Evolutionary conservation across 208 protist species (phyloP), one percentile per base, ranked within the genome.

Genomic region (Histomonas meleagridis): DNA sequence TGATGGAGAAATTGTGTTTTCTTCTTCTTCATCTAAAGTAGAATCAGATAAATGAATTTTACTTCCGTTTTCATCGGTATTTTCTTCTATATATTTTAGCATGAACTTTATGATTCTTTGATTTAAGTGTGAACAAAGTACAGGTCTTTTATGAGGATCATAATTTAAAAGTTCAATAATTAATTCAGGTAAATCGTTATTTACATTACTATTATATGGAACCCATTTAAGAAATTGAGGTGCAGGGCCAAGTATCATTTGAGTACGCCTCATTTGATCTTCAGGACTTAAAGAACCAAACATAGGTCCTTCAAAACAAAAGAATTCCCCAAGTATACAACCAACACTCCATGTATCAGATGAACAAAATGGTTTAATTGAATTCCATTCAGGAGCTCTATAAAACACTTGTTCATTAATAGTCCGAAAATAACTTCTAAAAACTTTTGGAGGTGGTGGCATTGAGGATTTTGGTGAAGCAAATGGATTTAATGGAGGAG

Each of bases 191-290:
- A 86, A 55, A 55, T 51, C 46, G 32, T 16, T 43, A 4, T 9
- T 32, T 18, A 43, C 38, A 38, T 9, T 51, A 3, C n/a, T 32
- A 5, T 40, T 43, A 57, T 40, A 16, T 32, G 76, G 76, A n/a
- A 48, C 40, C 76, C 76, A 86, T 51, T 86, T 86, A 4, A 86
- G 55, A 55, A 86, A 86, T 12, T 43, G 3, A 16, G 76, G 76
- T 38, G 76, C 76, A 35, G 40, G 40, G 26, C 76, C 76, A 10
- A 43, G 38, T 38, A 86, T 86, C 76, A 86, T 86, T 49, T 86
- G 76, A 38, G 76, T 86, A 26, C 76, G 43, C 7, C 43, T 35
- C 76, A 86, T 86, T 55, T 86, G 76, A 55, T 86, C 76, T n/a
- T 86, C 46, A 16, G 23, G 32, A 38, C 76, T 86, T 32, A 86